Percentiles rank a stretch among this genome's conserved stretches.
Evolutionary conservation across 2,329 filamentous ascomycete genomes (phyloP).

Genomic region (Fusarium caatingaense): DNA sequence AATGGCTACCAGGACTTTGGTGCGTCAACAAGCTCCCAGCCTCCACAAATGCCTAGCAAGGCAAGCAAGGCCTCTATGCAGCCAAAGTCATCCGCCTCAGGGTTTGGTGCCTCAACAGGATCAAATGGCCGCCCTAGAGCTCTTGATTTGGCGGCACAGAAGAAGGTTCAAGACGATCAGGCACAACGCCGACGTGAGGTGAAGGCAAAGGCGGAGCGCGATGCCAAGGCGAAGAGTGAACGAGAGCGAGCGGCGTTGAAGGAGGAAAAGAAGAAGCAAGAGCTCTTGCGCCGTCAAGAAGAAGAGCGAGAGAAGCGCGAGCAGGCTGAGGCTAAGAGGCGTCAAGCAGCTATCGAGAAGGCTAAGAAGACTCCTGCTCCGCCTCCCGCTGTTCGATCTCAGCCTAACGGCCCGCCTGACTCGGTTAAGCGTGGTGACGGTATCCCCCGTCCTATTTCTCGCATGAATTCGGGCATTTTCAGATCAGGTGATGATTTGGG

Average conservation of each 20-base stretch:
- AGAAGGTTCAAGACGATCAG: constrained; percentile 83
- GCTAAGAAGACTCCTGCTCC: constrained; percentile 73
- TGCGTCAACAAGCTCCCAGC: constrained; percentile 50
- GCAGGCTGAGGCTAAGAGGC: constrained; percentile 73
- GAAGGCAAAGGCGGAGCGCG: constrained; percentile 84
- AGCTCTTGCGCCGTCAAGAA: constrained; percentile 70
- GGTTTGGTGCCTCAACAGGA: constrained; percentile 67
- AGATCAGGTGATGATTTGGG: constrained; percentile 68
- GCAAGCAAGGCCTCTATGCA: constrained; percentile 75
- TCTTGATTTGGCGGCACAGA: constrained; percentile 79
- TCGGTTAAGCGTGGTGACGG: constrained; percentile 49
- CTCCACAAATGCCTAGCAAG: constrained; percentile 67
- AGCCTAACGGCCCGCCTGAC: constrained; percentile 64
- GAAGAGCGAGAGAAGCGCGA: constrained; percentile 71
- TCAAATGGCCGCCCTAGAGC: constrained; percentile 75
- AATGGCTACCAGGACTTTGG: constrained; percentile 64
- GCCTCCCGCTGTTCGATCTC: constrained; percentile 67
- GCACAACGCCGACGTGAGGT: constrained; percentile 82
- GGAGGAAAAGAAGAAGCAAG: constrained; percentile 70
- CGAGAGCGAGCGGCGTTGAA: constrained; percentile 57
- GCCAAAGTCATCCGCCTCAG: constrained; percentile 65
- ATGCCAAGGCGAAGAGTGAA: constrained; percentile 73
- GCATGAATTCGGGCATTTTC: constrained; percentile 66
- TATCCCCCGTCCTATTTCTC: constrained; percentile 63
- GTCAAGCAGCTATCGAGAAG: constrained; percentile 71